A percentile compares a stretch with the other conserved stretches of the same genome.
Conservation (phyloP, 2,329 filamentous ascomycete genomes). For the Chrysoporthe puriensis region DNA sequence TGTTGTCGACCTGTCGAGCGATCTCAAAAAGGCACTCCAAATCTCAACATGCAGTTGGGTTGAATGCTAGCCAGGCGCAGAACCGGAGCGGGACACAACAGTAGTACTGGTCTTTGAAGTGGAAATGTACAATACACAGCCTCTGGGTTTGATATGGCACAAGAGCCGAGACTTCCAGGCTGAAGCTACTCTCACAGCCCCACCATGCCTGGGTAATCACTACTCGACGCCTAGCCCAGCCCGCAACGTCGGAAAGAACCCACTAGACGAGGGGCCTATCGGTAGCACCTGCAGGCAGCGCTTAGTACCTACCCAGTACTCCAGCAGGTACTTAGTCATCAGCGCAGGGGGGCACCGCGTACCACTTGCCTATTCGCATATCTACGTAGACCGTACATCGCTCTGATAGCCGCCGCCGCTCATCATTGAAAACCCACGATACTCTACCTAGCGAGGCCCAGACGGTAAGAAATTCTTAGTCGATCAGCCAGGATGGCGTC, state of each 20-base stretch:
- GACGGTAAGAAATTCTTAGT: constrained; percentile 27
- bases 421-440: neutral
- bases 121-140: neutral
- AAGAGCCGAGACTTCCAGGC: neutral
- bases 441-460: constrained; percentile 11
- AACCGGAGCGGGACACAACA: neutral
- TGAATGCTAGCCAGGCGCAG: neutral
- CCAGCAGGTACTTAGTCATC: constrained; percentile 4
- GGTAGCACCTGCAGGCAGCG: too few species aligned
- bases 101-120: neutral
- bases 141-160: neutral
- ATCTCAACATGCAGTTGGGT: neutral
- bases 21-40: neutral
- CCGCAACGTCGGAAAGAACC: neutral
- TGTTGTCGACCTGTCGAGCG: constrained; percentile 34
- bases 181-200: neutral
- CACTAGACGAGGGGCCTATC: neutral
- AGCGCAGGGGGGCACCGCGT: neutral
- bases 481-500: constrained; percentile 32
- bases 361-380: neutral
- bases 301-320: neutral
- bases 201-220: neutral
- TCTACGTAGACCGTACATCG: neutral
- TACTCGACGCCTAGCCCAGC: neutral
- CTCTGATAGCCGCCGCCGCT: neutral